Conservation (phyloP, 345 rosid species). For the Leavenworthia alabamica region DNA sequence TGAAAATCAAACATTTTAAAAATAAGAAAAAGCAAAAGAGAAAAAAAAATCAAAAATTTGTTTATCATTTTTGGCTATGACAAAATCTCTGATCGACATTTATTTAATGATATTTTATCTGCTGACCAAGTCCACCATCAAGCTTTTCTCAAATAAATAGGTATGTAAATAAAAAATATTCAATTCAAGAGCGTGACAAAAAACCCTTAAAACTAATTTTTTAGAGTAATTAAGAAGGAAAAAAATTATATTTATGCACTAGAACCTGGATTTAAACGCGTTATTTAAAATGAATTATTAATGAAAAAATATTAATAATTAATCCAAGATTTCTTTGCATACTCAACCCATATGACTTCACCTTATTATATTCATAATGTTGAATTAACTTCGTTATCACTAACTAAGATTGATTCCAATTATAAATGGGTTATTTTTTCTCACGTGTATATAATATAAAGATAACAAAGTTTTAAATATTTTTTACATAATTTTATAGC, state of each 20-base stretch:
- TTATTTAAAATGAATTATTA: too few species aligned
- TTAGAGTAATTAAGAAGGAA: neutral
- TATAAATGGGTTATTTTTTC: neutral
- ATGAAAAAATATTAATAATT: neutral
- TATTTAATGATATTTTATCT: neutral
- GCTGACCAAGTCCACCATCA: conserved; percentile 24
- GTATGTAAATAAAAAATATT: neutral
- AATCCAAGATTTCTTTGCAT: neutral
- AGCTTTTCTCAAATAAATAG: neutral
- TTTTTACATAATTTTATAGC: too few species aligned
- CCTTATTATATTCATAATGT: neutral
- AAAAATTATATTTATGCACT: neutral
- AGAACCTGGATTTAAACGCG: neutral
- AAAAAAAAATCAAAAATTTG: too few species aligned
- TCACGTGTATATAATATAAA: neutral
- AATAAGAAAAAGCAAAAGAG: neutral
- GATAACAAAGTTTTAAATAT: too few species aligned
- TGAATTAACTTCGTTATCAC: too few species aligned
- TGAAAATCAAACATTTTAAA: neutral
- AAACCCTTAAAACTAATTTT: too few species aligned
- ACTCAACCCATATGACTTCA: neutral
- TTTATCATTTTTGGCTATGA: neutral
- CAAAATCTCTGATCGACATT: neutral
- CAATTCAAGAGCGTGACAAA: neutral
- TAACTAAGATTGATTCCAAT: too few species aligned